Evolutionary conservation across 2,329 filamentous ascomycete genomes (phyloP).

Genomic region (Leptoxyphium fumago): DNA sequence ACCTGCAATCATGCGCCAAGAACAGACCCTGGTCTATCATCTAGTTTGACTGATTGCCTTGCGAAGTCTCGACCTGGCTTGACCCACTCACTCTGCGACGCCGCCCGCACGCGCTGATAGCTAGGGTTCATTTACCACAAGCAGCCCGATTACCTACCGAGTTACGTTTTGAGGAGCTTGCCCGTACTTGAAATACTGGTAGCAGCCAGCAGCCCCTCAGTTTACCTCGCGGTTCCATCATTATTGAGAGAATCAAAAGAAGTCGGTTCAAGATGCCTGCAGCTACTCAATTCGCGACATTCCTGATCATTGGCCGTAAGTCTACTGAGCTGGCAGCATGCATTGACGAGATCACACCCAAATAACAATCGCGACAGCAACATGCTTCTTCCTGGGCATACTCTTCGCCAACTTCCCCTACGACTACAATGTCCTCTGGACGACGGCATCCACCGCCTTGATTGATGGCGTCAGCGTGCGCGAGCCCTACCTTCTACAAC

Average conservation of each 20-base stretch:
- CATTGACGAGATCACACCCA: slow-evolving; percentile 1
- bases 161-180: too few relatives aligned
- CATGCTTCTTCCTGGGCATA: slow-evolving; percentile 95
- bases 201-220: too few relatives aligned
- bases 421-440: slow-evolving; percentile 81
- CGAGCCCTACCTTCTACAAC: slow-evolving; percentile 60
- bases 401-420: slow-evolving; percentile 95
- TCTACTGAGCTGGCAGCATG: slow-evolving; percentile 13
- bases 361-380: slow-evolving; percentile 27
- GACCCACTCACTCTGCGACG: too few relatives aligned
- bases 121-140: too few relatives aligned
- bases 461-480: slow-evolving; percentile 32
- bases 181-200: too few relatives aligned
- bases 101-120: too few relatives aligned
- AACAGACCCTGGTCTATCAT: too few relatives aligned
- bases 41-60: too few relatives aligned
- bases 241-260: not conserved
- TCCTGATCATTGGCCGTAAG: slow-evolving; percentile 91
- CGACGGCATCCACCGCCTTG: slow-evolving; percentile 32
- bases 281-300: slow-evolving; percentile 63
- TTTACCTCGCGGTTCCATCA: not conserved
- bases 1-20: too few relatives aligned
- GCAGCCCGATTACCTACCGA: too few relatives aligned
- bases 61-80: too few relatives aligned
- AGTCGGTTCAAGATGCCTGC: not conserved